phyloP scores from a whole-genome alignment of 208 protist genomes.

The Leishmania arabica region DNA sequence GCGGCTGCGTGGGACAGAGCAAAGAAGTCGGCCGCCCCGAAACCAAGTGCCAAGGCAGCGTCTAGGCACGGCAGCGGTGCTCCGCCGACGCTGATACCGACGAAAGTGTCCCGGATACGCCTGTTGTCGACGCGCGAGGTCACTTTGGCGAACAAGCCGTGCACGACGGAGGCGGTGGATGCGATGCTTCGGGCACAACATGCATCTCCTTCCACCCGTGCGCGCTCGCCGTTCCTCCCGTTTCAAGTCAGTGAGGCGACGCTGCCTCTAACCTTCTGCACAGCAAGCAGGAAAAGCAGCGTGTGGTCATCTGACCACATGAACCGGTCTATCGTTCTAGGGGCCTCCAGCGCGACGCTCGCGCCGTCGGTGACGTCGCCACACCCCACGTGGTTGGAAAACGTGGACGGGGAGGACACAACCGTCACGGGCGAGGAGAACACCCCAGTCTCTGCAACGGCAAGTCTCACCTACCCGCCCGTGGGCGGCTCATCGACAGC shows the following conservation, averaged over 20 bases:
- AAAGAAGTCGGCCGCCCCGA: not conserved
- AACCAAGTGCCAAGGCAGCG: not conserved
- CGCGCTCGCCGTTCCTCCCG: not conserved
- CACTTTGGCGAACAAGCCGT: not conserved
- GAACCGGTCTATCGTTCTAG: constrained; percentile 12
- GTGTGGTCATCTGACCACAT: constrained; percentile 20
- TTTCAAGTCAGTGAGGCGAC: not conserved
- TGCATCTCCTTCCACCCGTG: not conserved
- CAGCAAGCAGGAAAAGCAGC: constrained; percentile 19
- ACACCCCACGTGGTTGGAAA: not conserved
- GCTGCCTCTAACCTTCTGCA: not conserved
- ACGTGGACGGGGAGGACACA: constrained; percentile 1
- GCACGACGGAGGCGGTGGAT: not conserved
- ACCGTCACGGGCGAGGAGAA: not conserved
- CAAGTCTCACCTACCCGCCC: not conserved
- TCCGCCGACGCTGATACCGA: constrained; percentile 2
- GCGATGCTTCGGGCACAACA: not conserved
- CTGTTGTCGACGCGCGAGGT: not conserved
- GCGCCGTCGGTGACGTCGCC: not conserved
- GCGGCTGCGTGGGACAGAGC: not conserved
- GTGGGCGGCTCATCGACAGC: not conserved
- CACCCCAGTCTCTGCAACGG: not conserved
- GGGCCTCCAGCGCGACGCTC: constrained; percentile 16
- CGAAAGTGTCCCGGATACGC: not conserved
- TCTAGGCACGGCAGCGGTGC: not conserved